These are phyloP conservation scores for Cylindrodendrum hubeiense DNA, from an alignment of 2,329 filamentous ascomycete species.

Conservation along the genomic window DNA sequence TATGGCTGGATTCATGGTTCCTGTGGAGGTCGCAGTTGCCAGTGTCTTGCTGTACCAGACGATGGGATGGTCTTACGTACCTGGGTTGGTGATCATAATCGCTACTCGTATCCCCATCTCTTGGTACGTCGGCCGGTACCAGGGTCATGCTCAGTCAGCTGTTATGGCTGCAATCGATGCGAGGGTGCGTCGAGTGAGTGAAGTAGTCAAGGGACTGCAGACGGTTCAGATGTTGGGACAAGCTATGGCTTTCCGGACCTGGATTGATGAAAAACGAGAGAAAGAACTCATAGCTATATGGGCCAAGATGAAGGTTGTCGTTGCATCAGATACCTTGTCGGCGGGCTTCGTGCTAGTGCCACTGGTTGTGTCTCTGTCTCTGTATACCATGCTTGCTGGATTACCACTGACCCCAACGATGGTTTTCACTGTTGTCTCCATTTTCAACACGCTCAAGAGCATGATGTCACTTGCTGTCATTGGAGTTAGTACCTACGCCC, in stretches of 20 bases:
- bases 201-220: slow-evolving; percentile 8
- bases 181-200: slow-evolving; percentile 12
- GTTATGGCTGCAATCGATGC: slow-evolving; percentile 19
- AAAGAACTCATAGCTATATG: slow-evolving; percentile 9
- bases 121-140: slow-evolving; percentile 12
- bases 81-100: slow-evolving; percentile 6
- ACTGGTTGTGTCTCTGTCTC: not conserved
- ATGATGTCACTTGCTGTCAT: slow-evolving; percentile 15
- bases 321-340: not conserved
- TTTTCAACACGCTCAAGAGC: slow-evolving; percentile 17
- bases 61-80: slow-evolving; percentile 16
- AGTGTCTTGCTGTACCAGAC: slow-evolving; percentile 14
- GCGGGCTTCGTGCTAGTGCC: slow-evolving; percentile 4
- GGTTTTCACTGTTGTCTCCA: slow-evolving; percentile 15
- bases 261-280: slow-evolving; percentile 9
- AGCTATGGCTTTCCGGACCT: not conserved
- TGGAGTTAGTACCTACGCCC: slow-evolving; percentile 6
- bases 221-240: slow-evolving; percentile 21
- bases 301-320: slow-evolving; percentile 2
- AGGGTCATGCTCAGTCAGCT: slow-evolving; percentile 1
- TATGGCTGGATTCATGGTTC: slow-evolving; percentile 21
- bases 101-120: slow-evolving; percentile 3
- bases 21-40: slow-evolving; percentile 13
- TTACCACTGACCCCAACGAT: not conserved
- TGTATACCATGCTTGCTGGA: slow-evolving; percentile 7